These are phyloP conservation scores for Ustilago nuda DNA, from an alignment of 1,284 basidiomycete species.

Conservation along the genomic window DNA sequence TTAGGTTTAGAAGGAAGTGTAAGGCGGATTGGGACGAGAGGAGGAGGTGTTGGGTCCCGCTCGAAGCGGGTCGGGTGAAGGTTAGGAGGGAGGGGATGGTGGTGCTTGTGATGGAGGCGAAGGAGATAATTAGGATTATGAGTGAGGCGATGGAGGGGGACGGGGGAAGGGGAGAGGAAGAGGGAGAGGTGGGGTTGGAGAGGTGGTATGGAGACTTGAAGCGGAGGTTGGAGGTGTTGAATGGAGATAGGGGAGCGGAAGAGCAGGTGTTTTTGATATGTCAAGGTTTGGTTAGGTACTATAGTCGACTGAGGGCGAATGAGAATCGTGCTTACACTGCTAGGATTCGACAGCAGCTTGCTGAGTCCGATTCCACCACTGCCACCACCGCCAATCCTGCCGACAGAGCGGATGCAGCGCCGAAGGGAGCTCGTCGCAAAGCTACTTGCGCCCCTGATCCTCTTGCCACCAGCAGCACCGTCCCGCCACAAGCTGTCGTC, in stretches of 20 bases:
- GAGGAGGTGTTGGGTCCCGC: slow-evolving; percentile 37
- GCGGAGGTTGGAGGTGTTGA: slow-evolving; percentile 14
- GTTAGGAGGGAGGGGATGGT: slow-evolving; percentile 27
- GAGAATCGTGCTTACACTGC: slow-evolving; percentile 48
- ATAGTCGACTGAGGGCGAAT: slow-evolving; percentile 19
- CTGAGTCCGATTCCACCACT: neutral
- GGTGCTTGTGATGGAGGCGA: slow-evolving; percentile 38
- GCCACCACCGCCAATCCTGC: neutral
- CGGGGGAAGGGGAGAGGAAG: slow-evolving; percentile 16
- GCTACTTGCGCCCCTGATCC: neutral
- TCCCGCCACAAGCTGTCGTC: slow-evolving; percentile 15
- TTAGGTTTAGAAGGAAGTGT: slow-evolving; percentile 33
- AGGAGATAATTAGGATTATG: slow-evolving; percentile 33
- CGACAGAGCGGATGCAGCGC: neutral
- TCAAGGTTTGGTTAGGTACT: slow-evolving; percentile 48
- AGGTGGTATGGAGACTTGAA: slow-evolving; percentile 37
- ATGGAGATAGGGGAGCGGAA: neutral
- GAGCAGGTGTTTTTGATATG: slow-evolving; percentile 46
- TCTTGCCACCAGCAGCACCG: neutral
- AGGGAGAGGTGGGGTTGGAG: slow-evolving; percentile 20
- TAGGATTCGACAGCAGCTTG: slow-evolving; percentile 41
- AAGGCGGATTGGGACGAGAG: slow-evolving; percentile 34
- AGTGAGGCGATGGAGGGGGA: slow-evolving; percentile 31
- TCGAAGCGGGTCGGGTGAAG: slow-evolving; percentile 27
- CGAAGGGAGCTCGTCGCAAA: slow-evolving; percentile 20